Base-by-base conservation (phyloP, 2,329 filamentous ascomycete genomes). In the Cladorrhinum sp. region DNA sequence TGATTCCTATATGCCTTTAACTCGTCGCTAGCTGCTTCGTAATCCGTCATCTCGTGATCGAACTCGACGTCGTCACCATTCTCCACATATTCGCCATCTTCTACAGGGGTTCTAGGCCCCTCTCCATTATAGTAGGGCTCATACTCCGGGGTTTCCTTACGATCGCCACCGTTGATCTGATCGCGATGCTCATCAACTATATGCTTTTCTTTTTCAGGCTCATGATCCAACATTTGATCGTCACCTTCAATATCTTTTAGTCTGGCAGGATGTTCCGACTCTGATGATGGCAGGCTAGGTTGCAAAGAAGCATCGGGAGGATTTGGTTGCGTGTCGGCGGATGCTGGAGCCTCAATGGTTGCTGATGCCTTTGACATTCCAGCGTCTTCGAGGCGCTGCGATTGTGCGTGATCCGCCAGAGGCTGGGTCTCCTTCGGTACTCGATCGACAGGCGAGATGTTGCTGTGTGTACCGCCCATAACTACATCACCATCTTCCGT, bases 401-500 rank as follows among this genome's bases (percentile, higher is more conserved):
- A 45, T 1, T 32, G 13, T 45, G 36, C 57, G 20, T 55, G 55
- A 27, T 52, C 58, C 1, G 16, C 41, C 10, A 32, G 57, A 2
- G 50, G 20, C 1, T 60, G 58, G 24, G 55, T 63, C 51, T 61
- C 58, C 51, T 50, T 64, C 24, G n/a, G 50, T 38, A 53, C 29
- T 32, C 63, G 59, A 18, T 65, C 64, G 2, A 62, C 22, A 16
- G n/a, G n/a, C 20, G 41, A 45, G 7, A 20, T 45, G 41, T 16
- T 4, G 10, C 20, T n/a, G 12, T 68, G 66, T 18, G 56, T 61
- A 10, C 62, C 67, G 38, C 53, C 62, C 61, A 65, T 65, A 41
- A 60, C 63, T 10, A 67, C 58, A 53, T 71, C 69, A 32, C 56
- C 62, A 45, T 60, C 61, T 16, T 60, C 61, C 3, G 41, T 45